phyloP scores from a whole-genome alignment of 345 rosid genomes.

The Eutrema japonicum region DNA sequence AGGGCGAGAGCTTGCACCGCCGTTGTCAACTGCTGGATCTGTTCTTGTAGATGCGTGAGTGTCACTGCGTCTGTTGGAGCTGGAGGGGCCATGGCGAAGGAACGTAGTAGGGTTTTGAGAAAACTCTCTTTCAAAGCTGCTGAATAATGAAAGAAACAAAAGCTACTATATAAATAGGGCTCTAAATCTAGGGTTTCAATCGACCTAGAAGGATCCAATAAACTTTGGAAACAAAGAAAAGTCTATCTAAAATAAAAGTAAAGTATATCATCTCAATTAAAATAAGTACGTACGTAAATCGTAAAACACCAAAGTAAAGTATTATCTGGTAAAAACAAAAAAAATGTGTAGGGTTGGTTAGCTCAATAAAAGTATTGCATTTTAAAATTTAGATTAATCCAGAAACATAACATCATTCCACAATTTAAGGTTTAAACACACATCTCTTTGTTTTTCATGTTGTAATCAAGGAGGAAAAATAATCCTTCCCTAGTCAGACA shows the following conservation, averaged over 20 bases:
- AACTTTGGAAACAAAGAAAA: not conserved
- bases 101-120: not conserved
- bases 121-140: not conserved
- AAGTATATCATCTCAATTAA: not conserved
- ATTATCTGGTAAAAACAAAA: not conserved
- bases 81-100: not conserved
- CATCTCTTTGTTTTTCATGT: constrained; percentile 24
- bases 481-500: constrained; percentile 32
- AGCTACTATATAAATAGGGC: not conserved
- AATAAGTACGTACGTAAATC: no score
- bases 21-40: not conserved
- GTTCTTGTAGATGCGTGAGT: not conserved
- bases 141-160: not conserved
- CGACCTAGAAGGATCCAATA: not conserved
- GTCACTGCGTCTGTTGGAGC: not conserved
- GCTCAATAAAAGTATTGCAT: not conserved
- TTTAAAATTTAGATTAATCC: not conserved
- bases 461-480: not conserved
- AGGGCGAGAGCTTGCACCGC: not conserved
- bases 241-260: not conserved
- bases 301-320: not conserved
- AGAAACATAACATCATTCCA: constrained; percentile 17
- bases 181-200: not conserved
- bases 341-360: no score
- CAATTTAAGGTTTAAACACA: constrained; percentile 7